Percentiles rank a stretch among this genome's conserved stretches.
Conservation (phyloP, 108 stramenopile species). For the Cyclotella choctawhatcheeana region DNA sequence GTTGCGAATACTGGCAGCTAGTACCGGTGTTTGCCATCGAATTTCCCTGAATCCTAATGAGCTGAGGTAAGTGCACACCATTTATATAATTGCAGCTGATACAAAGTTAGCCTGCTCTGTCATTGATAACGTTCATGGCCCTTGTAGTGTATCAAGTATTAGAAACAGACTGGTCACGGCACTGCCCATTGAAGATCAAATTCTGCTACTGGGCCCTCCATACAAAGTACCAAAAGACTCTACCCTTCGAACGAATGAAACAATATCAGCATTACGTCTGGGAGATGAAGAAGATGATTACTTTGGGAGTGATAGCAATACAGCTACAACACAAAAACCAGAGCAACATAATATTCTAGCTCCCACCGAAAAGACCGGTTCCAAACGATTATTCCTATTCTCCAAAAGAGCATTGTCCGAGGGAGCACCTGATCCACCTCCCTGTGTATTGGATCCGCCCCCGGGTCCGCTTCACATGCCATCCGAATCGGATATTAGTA, state of each 20-base stretch:
- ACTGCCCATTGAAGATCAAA: constrained; percentile 78
- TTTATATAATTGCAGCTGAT: background rate
- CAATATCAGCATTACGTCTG: constrained; percentile 68
- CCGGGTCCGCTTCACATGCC: constrained; percentile 50
- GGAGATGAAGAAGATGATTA: constrained; percentile 82
- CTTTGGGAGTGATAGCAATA: constrained; percentile 3
- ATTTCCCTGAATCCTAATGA: constrained; percentile 36
- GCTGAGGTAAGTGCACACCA: constrained; percentile 8
- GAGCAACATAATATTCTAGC: constrained; percentile 49
- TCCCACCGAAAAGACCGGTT: constrained; percentile 75
- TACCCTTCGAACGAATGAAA: constrained; percentile 72
- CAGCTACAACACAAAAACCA: constrained; percentile 6
- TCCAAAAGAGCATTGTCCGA: constrained; percentile 83
- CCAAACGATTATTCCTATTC: constrained; percentile 80
- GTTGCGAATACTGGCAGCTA: constrained; percentile 44
- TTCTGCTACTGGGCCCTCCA: constrained; percentile 80
- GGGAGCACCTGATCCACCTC: constrained; percentile 70
- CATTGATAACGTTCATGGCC: background rate
- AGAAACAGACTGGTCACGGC: constrained; percentile 73
- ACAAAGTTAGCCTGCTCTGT: background rate
- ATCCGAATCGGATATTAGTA: constrained; percentile 35
- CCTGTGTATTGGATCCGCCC: constrained; percentile 68
- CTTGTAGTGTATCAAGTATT: constrained; percentile 69
- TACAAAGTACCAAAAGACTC: constrained; percentile 87
- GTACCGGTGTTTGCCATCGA: constrained; percentile 36